These are phyloP conservation scores for Paraglomus occultum DNA, from an alignment of 192 early-diverging fungal species.

Conservation along the genomic window DNA sequence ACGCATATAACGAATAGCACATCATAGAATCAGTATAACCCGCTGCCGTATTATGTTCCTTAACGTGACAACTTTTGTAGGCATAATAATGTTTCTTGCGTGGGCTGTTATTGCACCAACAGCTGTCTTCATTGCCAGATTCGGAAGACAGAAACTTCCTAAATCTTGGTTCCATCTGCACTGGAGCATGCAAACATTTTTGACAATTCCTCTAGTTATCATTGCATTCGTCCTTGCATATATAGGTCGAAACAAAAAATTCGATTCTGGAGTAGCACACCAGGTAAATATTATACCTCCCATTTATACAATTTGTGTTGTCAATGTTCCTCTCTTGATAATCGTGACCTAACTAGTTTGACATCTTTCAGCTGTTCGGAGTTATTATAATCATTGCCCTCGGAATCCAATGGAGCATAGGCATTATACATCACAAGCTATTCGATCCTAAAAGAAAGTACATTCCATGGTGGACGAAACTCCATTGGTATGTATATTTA, in stretches of 20 bases:
- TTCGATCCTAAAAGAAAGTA: constrained; percentile 5
- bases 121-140: constrained; percentile 20
- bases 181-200: constrained; percentile 12
- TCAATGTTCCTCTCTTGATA: too few species aligned
- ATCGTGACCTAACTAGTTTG: too few species aligned
- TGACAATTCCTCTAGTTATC: background rate
- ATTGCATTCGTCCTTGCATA: background rate
- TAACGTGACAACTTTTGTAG: background rate
- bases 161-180: constrained; percentile 11
- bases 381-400: constrained; percentile 1
- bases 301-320: too few species aligned
- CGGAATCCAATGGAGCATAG: constrained; percentile 13
- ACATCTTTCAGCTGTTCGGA: constrained; percentile 4
- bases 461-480: constrained; percentile 31
- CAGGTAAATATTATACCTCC: background rate
- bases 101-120: background rate
- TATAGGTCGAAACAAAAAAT: background rate
- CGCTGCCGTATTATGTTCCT: background rate
- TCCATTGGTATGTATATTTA: constrained; percentile 18
- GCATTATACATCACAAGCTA: constrained; percentile 17
- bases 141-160: background rate
- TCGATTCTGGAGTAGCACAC: background rate
- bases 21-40: background rate
- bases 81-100: constrained; percentile 7
- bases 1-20: background rate